Evolutionary conservation across 805 yeast species (phyloP).

Genomic region (Brettanomyces nanus): DNA sequence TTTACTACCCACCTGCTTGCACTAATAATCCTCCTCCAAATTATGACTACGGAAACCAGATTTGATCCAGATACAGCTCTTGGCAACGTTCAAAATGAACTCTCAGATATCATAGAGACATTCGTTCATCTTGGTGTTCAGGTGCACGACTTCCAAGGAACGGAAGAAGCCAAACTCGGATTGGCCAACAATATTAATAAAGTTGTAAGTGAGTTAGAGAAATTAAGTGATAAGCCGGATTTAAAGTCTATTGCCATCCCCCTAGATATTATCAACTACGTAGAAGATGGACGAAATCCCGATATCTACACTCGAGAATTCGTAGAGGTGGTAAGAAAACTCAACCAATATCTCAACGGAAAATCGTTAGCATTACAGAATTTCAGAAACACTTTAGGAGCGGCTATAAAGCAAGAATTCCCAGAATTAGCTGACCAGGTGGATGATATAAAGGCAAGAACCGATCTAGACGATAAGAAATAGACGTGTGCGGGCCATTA

Average conservation of each 20-base stretch:
- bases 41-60: slow-evolving; percentile 27
- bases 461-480: too few relatives aligned
- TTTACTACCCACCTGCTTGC: too few relatives aligned
- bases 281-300: slow-evolving; percentile 95
- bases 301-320: slow-evolving; percentile 96
- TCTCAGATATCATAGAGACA: slow-evolving; percentile 60
- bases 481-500: too few relatives aligned
- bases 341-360: slow-evolving; percentile 83
- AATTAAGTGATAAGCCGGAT: slow-evolving; percentile 23
- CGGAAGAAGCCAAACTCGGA: slow-evolving; percentile 66
- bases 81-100: slow-evolving; percentile 27
- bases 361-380: slow-evolving; percentile 54
- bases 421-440: slow-evolving; percentile 63
- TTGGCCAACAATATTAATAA: slow-evolving; percentile 35
- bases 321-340: slow-evolving; percentile 84
- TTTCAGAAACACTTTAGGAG: slow-evolving; percentile 59
- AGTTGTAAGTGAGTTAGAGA: slow-evolving; percentile 32
- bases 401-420: slow-evolving; percentile 64
- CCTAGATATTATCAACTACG: slow-evolving; percentile 78
- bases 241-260: slow-evolving; percentile 50
- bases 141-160: slow-evolving; percentile 90
- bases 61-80: slow-evolving; percentile 18
- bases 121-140: slow-evolving; percentile 84
- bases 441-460: slow-evolving; percentile 37
- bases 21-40: too few relatives aligned